These are phyloP conservation scores for Dissophora globulifera DNA, from an alignment of 192 early-diverging fungal species.

Conservation along the genomic window DNA sequence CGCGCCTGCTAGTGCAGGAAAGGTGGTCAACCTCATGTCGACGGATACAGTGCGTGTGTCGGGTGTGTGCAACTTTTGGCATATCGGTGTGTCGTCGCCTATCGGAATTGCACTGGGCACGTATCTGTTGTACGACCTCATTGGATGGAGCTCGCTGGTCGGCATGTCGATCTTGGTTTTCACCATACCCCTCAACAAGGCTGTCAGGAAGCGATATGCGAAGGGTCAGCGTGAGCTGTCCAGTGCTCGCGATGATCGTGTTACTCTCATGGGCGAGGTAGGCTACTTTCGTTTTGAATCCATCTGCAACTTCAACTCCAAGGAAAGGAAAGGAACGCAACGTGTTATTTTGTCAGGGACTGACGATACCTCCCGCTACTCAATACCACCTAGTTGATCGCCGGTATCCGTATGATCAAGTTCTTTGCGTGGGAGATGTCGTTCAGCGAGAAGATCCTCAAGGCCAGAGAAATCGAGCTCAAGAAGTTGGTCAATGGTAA, in stretches of 20 bases:
- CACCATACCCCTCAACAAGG: conserved; percentile 49
- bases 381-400: conserved; percentile 69
- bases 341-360: too few species aligned
- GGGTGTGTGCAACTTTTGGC: conserved; percentile 62
- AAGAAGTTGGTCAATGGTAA: conserved; percentile 59
- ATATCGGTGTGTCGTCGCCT: conserved; percentile 66
- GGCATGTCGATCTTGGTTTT: conserved; percentile 72
- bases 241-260: conserved; percentile 68
- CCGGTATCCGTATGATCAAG: conserved; percentile 93
- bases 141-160: conserved; percentile 83
- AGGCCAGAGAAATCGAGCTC: conserved; percentile 59
- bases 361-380: too few species aligned
- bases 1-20: conserved; percentile 63
- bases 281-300: too few species aligned
- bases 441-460: conserved; percentile 71
- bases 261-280: conserved; percentile 73
- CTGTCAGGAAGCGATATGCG: conserved; percentile 42
- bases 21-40: conserved; percentile 79
- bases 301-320: too few species aligned
- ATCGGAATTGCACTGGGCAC: conserved; percentile 73
- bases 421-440: conserved; percentile 82
- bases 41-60: conserved; percentile 75
- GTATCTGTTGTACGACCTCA: conserved; percentile 76
- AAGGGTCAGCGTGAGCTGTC: conserved; percentile 68
- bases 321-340: too few species aligned